Conservation (phyloP, 495 filamentous ascomycete species). For the Penicillium macrosclerotiorum region DNA sequence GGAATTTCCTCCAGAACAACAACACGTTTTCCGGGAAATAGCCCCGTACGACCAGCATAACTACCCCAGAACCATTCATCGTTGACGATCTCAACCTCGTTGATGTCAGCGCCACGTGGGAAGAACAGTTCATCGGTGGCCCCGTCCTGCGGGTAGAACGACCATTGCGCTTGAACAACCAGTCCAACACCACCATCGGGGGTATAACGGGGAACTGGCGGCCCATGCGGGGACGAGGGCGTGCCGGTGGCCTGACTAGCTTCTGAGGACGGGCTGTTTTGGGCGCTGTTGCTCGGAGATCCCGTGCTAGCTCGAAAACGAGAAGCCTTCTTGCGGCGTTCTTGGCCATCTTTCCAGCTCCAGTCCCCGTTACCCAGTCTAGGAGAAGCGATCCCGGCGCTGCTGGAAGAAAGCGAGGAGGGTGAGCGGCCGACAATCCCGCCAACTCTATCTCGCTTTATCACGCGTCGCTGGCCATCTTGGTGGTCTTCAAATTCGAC, state of each 20-base stretch:
- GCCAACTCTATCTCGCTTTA: slow-evolving; percentile 69
- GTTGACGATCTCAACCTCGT: slow-evolving; percentile 78
- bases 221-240: slow-evolving; percentile 10
- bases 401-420: slow-evolving; percentile 15
- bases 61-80: slow-evolving; percentile 82
- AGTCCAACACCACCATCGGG: slow-evolving; percentile 68
- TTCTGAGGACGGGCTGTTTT: slow-evolving; percentile 14
- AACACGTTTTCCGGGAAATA: slow-evolving; percentile 77
- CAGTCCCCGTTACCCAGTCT: slow-evolving; percentile 38
- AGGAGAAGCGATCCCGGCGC: slow-evolving; percentile 20
- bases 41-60: slow-evolving; percentile 70
- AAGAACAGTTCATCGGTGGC: slow-evolving; percentile 75
- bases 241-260: slow-evolving; percentile 6
- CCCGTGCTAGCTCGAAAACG: slow-evolving; percentile 25
- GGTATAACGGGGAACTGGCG: slow-evolving; percentile 51
- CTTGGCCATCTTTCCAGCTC: slow-evolving; percentile 51
- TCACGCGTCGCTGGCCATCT: slow-evolving; percentile 55
- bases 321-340: slow-evolving; percentile 49
- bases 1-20: slow-evolving; percentile 38
- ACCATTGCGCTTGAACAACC: slow-evolving; percentile 62
- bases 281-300: slow-evolving; percentile 4
- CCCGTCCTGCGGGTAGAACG: slow-evolving; percentile 65
- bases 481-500: slow-evolving; percentile 64
- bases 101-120: slow-evolving; percentile 75
- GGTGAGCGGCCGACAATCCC: slow-evolving; percentile 45